Evolutionary conservation across 768 basidiomycete genomes (phyloP).

Genomic region (Macrolepiota dolichaula): DNA sequence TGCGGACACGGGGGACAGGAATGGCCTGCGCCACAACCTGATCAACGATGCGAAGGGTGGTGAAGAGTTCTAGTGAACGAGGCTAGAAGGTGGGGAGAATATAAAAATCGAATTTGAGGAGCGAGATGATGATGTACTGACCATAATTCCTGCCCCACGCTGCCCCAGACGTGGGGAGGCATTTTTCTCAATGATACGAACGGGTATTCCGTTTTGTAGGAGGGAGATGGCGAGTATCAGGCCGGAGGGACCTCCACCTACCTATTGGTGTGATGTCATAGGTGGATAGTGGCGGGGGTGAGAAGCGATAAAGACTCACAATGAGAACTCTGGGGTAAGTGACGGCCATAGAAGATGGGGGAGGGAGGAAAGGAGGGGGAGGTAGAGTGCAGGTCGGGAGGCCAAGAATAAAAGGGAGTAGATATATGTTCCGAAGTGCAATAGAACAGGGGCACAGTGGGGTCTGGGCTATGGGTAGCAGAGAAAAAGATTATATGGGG

Average conservation of each 20-base stretch:
- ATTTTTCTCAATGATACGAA: constrained; percentile 16
- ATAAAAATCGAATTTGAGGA: not conserved
- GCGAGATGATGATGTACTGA: not conserved
- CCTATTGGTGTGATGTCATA: not conserved
- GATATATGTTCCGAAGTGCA: not conserved
- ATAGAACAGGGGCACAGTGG: not conserved
- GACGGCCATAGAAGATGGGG: not conserved
- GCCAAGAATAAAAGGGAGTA: not conserved
- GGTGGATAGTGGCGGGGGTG: not conserved
- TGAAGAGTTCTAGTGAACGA: constrained; percentile 42
- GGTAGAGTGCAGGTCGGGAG: not conserved
- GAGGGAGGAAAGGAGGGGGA: not conserved
- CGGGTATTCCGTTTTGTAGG: constrained; percentile 15
- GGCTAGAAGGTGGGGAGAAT: constrained; percentile 26
- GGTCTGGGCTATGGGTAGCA: not conserved
- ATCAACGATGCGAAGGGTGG: constrained; percentile 33
- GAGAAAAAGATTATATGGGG: not conserved
- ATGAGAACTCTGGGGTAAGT: constrained; percentile 19
- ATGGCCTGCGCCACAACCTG: constrained; percentile 32
- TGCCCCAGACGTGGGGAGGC: constrained; percentile 11
- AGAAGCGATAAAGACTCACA: constrained; percentile 13
- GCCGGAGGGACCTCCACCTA: constrained; percentile 16
- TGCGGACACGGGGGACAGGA: constrained; percentile 21
- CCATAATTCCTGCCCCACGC: constrained; percentile 13
- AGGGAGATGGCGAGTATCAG: constrained; percentile 14